Base-by-base conservation (phyloP, 345 rosid species). In the Linum lewisii region DNA sequence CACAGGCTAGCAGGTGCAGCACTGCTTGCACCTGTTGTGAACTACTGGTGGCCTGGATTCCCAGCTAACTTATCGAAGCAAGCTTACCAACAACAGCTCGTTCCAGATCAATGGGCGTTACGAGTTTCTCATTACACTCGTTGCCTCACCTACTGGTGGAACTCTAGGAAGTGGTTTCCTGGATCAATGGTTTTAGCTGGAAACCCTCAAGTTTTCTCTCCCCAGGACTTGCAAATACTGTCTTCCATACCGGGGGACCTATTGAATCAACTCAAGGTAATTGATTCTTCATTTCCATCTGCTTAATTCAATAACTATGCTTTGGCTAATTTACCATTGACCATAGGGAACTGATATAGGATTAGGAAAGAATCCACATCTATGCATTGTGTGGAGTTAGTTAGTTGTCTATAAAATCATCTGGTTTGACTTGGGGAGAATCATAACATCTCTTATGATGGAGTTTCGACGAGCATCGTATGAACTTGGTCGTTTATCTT, bases 1-100 rank as follows among this genome's bases (percentile, higher is more conserved):
- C 34, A 29, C 79, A 92, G 96, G 80, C 64, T 92, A 63, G 88
- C 95, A 45, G 96, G 98, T 60, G 90, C 71, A 59, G 83, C 87
- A 4, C 61, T 88, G 62, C 73, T 92, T 45, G 90, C 75, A 42
- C 96, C 96, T 5, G 82, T 83, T 4, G 73, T 83, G 50, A 92
- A 88, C 61, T 86, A 80, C 59, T 67, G 75, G 32, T 92, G 96
- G 98, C 82, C 84, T 19, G 88, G 90, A 22, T 75, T 92, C 67
- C 96, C 96, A 20, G 21, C 63, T 21, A 78, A 36, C 58, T 58
- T 88, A 54, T 79, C 75, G 45, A 81, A 52, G 61, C 66, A 75
- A 2, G 98, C 82, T 62, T 83, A 80, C 53, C 85, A 88, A 66
- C 86, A 82, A 63, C 73, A 59, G 63, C 65, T 82, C 24, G 61